Conservation (phyloP, 352 stramenopile species). For the Globisporangium abappressorium region DNA sequence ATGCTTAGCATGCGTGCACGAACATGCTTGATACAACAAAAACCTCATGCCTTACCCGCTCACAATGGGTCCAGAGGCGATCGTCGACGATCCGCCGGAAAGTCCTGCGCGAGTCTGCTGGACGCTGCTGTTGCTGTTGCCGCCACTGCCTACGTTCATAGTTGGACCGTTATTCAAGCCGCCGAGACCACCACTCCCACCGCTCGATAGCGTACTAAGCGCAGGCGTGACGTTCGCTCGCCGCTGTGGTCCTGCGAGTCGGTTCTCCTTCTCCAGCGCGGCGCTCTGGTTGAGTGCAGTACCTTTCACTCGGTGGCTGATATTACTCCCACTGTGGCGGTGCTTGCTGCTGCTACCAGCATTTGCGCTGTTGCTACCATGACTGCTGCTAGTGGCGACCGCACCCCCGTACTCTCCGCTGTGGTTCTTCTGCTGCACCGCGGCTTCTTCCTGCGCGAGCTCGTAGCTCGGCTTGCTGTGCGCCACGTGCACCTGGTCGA, state of each 20-base stretch:
- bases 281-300: slow-evolving; percentile 10
- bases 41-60: slow-evolving; percentile 6
- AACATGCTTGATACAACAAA: neutral
- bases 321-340: neutral
- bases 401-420: slow-evolving; percentile 1
- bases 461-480: slow-evolving; percentile 65
- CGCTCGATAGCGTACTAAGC: neutral
- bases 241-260: slow-evolving; percentile 4
- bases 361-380: neutral
- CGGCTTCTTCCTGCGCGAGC: slow-evolving; percentile 32
- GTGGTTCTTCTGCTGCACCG: slow-evolving; percentile 15
- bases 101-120: slow-evolving; percentile 5
- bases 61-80: neutral
- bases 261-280: slow-evolving; percentile 38
- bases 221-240: slow-evolving; percentile 6
- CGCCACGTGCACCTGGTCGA: slow-evolving; percentile 46
- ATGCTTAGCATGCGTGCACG: neutral
- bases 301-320: neutral
- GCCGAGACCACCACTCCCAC: neutral
- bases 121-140: neutral
- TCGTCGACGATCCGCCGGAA: neutral
- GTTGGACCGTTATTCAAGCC: neutral
- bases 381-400: neutral
- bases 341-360: neutral
- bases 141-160: neutral